Evolutionary conservation across 1,284 basidiomycete species (phyloP).

Genomic region (Malassezia globosa): DNA sequence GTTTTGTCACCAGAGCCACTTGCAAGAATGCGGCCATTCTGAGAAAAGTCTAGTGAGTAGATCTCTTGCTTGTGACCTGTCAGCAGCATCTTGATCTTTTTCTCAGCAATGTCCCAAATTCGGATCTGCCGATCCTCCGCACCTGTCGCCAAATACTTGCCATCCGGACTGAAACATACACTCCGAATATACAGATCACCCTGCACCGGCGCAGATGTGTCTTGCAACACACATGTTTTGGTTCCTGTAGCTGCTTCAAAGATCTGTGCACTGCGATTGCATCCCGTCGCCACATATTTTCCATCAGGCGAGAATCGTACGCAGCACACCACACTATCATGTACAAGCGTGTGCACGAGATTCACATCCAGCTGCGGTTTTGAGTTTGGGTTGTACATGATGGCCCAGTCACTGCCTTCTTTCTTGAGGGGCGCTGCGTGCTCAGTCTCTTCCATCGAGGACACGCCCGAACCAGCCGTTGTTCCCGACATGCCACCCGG

Average conservation of each 20-base stretch:
- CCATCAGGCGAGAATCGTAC: constrained; percentile 81
- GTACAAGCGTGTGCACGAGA: constrained; percentile 76
- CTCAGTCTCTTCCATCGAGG: neutral
- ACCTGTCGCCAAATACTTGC: constrained; percentile 42
- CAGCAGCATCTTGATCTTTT: constrained; percentile 55
- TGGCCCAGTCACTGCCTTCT: constrained; percentile 87
- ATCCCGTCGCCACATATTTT: constrained; percentile 75
- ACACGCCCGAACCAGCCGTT: no score
- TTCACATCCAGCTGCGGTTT: constrained; percentile 74
- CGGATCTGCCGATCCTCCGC: constrained; percentile 45
- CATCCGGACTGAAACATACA: constrained; percentile 44
- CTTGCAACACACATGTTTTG: constrained; percentile 58
- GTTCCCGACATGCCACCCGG: no score
- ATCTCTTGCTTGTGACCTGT: constrained; percentile 80
- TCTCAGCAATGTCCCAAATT: constrained; percentile 67
- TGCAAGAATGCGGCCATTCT: constrained; percentile 69
- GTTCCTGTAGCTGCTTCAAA: constrained; percentile 73
- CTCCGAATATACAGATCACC: constrained; percentile 44
- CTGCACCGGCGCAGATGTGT: constrained; percentile 48
- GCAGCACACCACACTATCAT: constrained; percentile 78
- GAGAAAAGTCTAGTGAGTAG: constrained; percentile 71
- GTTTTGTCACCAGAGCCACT: constrained; percentile 81
- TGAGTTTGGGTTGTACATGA: constrained; percentile 75
- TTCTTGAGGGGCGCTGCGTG: constrained; percentile 52
- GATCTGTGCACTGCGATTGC: constrained; percentile 78